Conservation (phyloP, 495 filamentous ascomycete species). For the Xylaria cubensis region DNA sequence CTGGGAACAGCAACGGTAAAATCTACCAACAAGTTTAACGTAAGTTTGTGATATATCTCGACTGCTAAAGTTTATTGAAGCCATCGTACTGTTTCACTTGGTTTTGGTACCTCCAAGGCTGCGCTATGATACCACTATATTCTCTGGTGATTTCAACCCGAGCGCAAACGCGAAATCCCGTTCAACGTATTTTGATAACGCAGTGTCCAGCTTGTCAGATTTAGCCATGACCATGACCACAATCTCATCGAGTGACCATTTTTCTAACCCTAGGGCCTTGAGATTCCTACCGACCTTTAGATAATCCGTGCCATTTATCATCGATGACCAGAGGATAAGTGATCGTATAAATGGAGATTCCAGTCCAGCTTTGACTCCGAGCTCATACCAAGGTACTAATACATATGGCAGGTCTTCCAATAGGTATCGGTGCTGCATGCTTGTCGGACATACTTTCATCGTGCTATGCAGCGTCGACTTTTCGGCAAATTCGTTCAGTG, state of each 20-base stretch:
- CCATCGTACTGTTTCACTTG: not conserved
- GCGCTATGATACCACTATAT: not conserved
- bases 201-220: not conserved
- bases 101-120: not conserved
- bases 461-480: not conserved
- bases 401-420: not conserved
- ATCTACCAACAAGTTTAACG: not conserved
- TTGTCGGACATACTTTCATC: not conserved
- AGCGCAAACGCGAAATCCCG: not conserved
- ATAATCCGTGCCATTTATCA: not conserved
- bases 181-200: not conserved
- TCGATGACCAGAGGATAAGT: not conserved
- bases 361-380: not conserved
- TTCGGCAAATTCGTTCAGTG: not conserved
- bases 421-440: not conserved
- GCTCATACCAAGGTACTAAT: conserved; percentile 1
- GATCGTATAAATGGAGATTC: not conserved
- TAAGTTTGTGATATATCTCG: not conserved
- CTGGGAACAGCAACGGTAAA: not conserved
- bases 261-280: not conserved
- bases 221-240: not conserved
- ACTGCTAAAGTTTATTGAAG: not conserved
- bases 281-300: not conserved
- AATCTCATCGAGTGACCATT: not conserved
- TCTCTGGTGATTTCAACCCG: not conserved